Evolutionary conservation across 208 protist species (phyloP).

Genomic region (Trichomonas gallinae): DNA sequence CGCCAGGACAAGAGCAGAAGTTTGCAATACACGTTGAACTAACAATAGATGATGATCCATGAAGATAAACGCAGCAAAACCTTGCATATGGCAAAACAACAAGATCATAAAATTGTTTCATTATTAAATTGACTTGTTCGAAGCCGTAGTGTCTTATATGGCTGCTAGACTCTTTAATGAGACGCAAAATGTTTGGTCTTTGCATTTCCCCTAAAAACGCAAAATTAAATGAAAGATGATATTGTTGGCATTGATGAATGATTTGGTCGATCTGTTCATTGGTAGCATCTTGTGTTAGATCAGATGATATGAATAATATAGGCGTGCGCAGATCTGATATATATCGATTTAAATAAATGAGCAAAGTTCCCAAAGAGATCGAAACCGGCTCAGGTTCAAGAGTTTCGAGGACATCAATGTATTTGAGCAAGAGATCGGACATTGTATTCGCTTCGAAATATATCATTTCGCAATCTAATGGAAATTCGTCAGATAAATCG

Average conservation of each 20-base stretch:
- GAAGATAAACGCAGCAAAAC: neutral
- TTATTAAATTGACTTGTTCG: neutral
- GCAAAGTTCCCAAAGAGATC: neutral
- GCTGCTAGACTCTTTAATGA: neutral
- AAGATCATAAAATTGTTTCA: neutral
- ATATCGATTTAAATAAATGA: neutral
- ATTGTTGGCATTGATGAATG: neutral
- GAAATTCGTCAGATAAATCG: neutral
- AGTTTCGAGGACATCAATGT: neutral
- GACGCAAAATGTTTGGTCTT: neutral
- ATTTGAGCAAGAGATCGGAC: neutral
- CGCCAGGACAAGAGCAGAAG: neutral
- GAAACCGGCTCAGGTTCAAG: neutral
- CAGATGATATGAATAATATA: neutral
- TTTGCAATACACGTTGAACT: neutral
- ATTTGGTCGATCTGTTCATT: neutral
- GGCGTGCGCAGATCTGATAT: neutral
- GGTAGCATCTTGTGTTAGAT: neutral
- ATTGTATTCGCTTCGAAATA: neutral
- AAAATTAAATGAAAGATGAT: neutral
- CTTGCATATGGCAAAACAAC: neutral
- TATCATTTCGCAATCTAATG: neutral
- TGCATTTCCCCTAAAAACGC: neutral
- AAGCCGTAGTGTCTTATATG: neutral
- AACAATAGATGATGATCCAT: neutral